These are phyloP conservation scores for Alternaria brassicae DNA, from an alignment of 2,329 filamentous ascomycete genomes.

Conservation along the genomic window DNA sequence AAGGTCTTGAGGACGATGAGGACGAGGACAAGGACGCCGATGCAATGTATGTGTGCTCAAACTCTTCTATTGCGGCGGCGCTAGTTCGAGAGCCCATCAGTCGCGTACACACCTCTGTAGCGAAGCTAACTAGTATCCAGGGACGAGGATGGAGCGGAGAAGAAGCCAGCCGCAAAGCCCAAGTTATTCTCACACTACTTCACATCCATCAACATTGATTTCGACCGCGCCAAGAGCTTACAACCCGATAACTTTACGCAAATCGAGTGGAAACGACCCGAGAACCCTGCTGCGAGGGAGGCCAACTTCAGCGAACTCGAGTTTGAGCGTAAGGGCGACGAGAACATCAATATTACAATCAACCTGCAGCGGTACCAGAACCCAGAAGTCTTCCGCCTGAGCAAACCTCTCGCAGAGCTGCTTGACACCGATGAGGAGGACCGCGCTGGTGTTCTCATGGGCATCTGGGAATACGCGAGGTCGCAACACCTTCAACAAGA, in stretches of 20 bases:
- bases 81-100: not conserved
- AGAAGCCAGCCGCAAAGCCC: slow-evolving; percentile 52
- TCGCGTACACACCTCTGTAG: not conserved
- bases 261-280: slow-evolving; percentile 89
- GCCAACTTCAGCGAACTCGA: slow-evolving; percentile 89
- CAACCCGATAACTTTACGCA: slow-evolving; percentile 67
- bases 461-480: slow-evolving; percentile 94
- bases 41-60: slow-evolving; percentile 54
- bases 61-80: not conserved
- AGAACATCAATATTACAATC: slow-evolving; percentile 89
- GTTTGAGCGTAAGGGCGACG: slow-evolving; percentile 90
- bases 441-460: slow-evolving; percentile 85
- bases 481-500: slow-evolving; percentile 87
- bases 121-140: slow-evolving; percentile 16
- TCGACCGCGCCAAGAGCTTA: slow-evolving; percentile 66
- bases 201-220: slow-evolving; percentile 74
- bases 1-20: slow-evolving; percentile 43
- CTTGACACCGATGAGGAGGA: slow-evolving; percentile 88
- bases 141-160: slow-evolving; percentile 63
- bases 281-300: slow-evolving; percentile 66
- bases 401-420: slow-evolving; percentile 78
- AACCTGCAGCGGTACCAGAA: slow-evolving; percentile 84
- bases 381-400: slow-evolving; percentile 83
- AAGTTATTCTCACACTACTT: slow-evolving; percentile 78
- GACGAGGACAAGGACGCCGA: slow-evolving; percentile 54